phyloP scores from a whole-genome alignment of 306 rosid genomes.

The Trifolium pratense region DNA sequence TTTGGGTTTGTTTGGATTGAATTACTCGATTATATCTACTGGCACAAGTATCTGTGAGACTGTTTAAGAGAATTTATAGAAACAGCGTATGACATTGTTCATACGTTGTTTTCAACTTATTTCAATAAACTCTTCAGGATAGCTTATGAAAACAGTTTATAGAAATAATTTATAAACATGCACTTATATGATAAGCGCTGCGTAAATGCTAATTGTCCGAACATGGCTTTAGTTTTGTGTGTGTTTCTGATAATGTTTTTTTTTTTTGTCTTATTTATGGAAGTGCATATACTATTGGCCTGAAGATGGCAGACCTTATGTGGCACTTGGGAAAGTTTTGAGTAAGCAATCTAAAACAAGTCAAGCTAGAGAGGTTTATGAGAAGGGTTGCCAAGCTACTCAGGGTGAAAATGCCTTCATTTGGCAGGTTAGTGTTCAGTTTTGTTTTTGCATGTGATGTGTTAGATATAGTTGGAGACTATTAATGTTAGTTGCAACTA shows the following conservation, averaged over 20 bases:
- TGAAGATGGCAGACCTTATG: conserved; percentile 90
- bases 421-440: conserved; percentile 77
- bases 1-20: neutral
- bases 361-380: conserved; percentile 85
- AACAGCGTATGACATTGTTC: neutral
- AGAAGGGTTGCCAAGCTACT: conserved; percentile 94
- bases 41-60: neutral
- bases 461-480: neutral
- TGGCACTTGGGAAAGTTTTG: conserved; percentile 74
- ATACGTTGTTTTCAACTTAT: neutral
- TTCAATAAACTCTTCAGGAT: neutral
- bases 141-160: neutral
- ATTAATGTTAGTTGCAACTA: neutral
- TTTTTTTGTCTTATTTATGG: conserved; percentile 20
- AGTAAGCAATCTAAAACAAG: conserved; percentile 71
- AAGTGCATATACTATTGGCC: conserved; percentile 86
- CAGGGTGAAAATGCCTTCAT: conserved; percentile 93
- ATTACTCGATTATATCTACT: neutral
- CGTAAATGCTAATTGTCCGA: neutral
- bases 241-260: conserved; percentile 30
- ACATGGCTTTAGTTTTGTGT: neutral
- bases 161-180: neutral
- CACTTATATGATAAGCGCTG: neutral
- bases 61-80: too few relatives aligned
- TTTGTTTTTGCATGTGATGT: conserved; percentile 27